Conservation (phyloP, 2,329 filamentous ascomycete species). For the Paecilomyces fulvus region DNA sequence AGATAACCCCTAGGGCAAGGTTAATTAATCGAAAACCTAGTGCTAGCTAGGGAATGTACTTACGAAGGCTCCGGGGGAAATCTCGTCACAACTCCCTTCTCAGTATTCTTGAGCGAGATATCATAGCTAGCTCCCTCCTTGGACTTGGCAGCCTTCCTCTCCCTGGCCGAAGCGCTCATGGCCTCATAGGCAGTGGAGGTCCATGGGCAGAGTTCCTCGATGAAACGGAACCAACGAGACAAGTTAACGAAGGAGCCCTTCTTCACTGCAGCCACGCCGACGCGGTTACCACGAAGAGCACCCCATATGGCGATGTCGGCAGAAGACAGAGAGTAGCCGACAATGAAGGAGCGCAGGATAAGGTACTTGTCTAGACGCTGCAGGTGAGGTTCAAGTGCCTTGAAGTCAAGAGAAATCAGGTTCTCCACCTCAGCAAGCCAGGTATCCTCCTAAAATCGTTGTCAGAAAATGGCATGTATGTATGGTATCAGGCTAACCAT, state of each 20-base stretch:
- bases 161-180: conserved; percentile 59
- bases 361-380: conserved; percentile 78
- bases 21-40: conserved; percentile 2
- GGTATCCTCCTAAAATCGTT: conserved; percentile 34
- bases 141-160: conserved; percentile 59
- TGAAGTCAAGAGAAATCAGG: conserved; percentile 62
- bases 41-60: conserved; percentile 23
- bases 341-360: conserved; percentile 74
- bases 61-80: conserved; percentile 91
- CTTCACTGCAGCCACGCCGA: conserved; percentile 72
- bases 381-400: conserved; percentile 66
- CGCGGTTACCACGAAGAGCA: conserved; percentile 72
- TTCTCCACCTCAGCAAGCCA: conserved; percentile 49
- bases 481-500: conserved; percentile 14
- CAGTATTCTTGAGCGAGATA: conserved; percentile 73
- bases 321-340: conserved; percentile 69
- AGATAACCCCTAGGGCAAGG: conserved; percentile 56
- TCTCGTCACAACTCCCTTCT: conserved; percentile 81
- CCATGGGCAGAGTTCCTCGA: conserved; percentile 75
- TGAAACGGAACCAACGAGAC: conserved; percentile 76
- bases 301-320: conserved; percentile 78
- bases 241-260: conserved; percentile 69
- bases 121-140: conserved; percentile 83
- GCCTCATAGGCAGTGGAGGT: conserved; percentile 62
- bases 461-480: not conserved